phyloP scores from a whole-genome alignment of 2,329 filamentous ascomycete genomes.

The Penicillium capsulatum region DNA sequence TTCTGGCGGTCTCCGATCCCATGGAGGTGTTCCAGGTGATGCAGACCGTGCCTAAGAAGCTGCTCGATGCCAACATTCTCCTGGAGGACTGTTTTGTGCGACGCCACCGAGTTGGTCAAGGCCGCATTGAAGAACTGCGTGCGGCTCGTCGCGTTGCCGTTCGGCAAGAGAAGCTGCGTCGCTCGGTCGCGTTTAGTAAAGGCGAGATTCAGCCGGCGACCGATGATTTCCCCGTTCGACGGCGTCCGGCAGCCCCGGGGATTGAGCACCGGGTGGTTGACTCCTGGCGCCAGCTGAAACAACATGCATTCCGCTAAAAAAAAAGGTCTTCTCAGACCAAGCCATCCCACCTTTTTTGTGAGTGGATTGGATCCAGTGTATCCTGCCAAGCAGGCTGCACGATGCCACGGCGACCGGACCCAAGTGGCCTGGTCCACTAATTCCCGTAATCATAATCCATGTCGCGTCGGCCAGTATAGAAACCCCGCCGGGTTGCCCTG shows the following conservation, averaged over 20 bases:
- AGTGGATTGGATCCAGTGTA: too few relatives aligned
- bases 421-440: too few relatives aligned
- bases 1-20: constrained; percentile 73
- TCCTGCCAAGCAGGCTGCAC: too few relatives aligned
- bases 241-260: constrained; percentile 27
- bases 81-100: constrained; percentile 80
- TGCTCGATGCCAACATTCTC: constrained; percentile 76
- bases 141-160: constrained; percentile 59
- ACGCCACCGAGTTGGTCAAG: constrained; percentile 75
- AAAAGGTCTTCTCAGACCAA: neutral
- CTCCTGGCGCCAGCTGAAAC: constrained; percentile 34
- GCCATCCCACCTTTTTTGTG: too few relatives aligned
- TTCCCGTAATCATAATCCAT: too few relatives aligned
- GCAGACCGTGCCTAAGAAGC: constrained; percentile 73
- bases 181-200: constrained; percentile 35
- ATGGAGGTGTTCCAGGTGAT: constrained; percentile 97
- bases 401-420: too few relatives aligned
- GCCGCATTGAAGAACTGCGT: constrained; percentile 71
- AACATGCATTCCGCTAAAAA: constrained; percentile 31
- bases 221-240: constrained; percentile 31
- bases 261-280: constrained; percentile 33
- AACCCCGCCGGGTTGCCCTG: too few relatives aligned
- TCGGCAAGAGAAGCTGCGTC: constrained; percentile 39
- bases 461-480: too few relatives aligned
- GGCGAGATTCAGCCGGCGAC: constrained; percentile 32